Percentiles rank a stretch among this genome's conserved stretches.
These are phyloP conservation scores for Lentinus tigrinus DNA, from an alignment of 768 basidiomycete genomes.

Conservation along the genomic window DNA sequence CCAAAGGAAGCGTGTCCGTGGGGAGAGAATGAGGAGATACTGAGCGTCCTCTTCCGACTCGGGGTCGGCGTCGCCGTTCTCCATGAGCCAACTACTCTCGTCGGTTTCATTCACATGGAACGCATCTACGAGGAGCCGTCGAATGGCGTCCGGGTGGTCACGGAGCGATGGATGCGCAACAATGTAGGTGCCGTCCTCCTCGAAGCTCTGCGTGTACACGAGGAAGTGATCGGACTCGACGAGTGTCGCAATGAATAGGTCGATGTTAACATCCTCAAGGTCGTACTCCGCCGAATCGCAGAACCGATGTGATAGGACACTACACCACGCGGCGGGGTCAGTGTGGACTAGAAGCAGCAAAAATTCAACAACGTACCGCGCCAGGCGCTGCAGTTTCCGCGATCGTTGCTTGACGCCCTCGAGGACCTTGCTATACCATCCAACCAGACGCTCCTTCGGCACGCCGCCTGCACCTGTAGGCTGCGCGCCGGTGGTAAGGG, in stretches of 20 bases:
- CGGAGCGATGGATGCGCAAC: conserved; percentile 77
- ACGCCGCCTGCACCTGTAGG: conserved; percentile 44
- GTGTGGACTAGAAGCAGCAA: neutral
- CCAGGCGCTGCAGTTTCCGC: conserved; percentile 91
- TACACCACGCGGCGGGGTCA: conserved; percentile 25
- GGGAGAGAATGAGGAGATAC: conserved; percentile 86
- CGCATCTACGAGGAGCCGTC: conserved; percentile 78
- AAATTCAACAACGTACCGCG: conserved; percentile 52
- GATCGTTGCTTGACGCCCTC: conserved; percentile 91
- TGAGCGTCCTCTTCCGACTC: conserved; percentile 59
- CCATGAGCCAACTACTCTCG: conserved; percentile 44
- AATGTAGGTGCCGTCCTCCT: conserved; percentile 90
- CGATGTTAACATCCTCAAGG: conserved; percentile 70
- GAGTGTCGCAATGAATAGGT: conserved; percentile 76
- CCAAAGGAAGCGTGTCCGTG: conserved; percentile 87
- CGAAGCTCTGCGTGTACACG: conserved; percentile 84
- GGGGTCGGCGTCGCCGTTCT: conserved; percentile 42
- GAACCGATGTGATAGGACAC: conserved; percentile 79
- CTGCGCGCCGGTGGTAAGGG: conserved; percentile 26
- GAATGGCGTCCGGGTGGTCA: conserved; percentile 73
- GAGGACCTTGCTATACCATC: conserved; percentile 91
- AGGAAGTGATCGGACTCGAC: conserved; percentile 89
- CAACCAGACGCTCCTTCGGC: conserved; percentile 78
- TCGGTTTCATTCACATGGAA: conserved; percentile 73
- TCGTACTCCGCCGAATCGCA: conserved; percentile 92